phyloP scores from a whole-genome alignment of 495 filamentous ascomycete species.

The Alectoria sarmentosa region DNA sequence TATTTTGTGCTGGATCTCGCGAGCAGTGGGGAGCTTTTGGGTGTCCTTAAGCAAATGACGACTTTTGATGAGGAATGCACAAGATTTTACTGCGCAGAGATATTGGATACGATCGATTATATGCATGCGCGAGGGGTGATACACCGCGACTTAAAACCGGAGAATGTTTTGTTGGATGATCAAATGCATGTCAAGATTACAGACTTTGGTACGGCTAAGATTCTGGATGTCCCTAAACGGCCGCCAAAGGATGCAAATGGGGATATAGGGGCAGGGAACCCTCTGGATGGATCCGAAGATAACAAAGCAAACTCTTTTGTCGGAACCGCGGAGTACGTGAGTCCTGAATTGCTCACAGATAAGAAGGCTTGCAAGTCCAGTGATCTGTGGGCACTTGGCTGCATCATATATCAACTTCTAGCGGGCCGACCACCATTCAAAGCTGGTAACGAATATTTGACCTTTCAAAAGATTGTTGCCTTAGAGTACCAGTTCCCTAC shows the following conservation, averaged over 20 bases:
- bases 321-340: slow-evolving; percentile 97
- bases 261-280: slow-evolving; percentile 34
- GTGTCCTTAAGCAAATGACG: slow-evolving; percentile 84
- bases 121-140: slow-evolving; percentile 97
- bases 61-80: slow-evolving; percentile 97
- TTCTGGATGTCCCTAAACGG: slow-evolving; percentile 62
- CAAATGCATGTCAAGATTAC: slow-evolving; percentile 98
- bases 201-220: slow-evolving; percentile 96
- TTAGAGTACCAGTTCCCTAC: slow-evolving; percentile 90
- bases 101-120: slow-evolving; percentile 92
- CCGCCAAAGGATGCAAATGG: slow-evolving; percentile 42
- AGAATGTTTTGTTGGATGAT: slow-evolving; percentile 92
- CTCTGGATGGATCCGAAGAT: slow-evolving; percentile 52
- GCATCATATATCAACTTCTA: slow-evolving; percentile 94
- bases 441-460: slow-evolving; percentile 92
- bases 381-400: slow-evolving; percentile 99
- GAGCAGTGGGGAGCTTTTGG: slow-evolving; percentile 85
- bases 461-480: slow-evolving; percentile 95
- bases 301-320: slow-evolving; percentile 90
- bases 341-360: slow-evolving; percentile 87
- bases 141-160: slow-evolving; percentile 94
- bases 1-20: slow-evolving; percentile 97
- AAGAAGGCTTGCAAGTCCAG: slow-evolving; percentile 98
- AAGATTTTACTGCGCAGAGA: slow-evolving; percentile 90
- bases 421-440: slow-evolving; percentile 96